phyloP scores from a whole-genome alignment of 2,329 filamentous ascomycete genomes.

The Chaetomium strumarium region DNA sequence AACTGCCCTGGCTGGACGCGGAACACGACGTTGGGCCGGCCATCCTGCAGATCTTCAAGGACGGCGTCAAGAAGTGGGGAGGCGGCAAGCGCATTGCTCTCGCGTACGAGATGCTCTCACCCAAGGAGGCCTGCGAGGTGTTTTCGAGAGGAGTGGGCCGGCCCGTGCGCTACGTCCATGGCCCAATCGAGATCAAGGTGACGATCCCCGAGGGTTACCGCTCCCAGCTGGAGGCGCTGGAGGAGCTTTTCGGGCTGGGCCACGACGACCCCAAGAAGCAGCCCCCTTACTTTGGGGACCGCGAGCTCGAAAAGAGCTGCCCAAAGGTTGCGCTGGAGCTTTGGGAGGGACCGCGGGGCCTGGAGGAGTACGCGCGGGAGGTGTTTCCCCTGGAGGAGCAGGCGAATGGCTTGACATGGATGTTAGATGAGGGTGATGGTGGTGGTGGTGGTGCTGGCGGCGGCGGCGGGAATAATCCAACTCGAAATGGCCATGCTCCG shows the following conservation, averaged over 20 bases:
- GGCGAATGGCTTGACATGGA: slow-evolving; percentile 91
- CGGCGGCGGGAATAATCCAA: slow-evolving; percentile 26
- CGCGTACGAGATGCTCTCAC: slow-evolving; percentile 84
- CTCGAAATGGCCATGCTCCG: slow-evolving; percentile 9
- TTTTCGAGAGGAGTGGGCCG: slow-evolving; percentile 75
- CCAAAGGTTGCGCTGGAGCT: slow-evolving; percentile 71
- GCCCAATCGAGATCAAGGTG: slow-evolving; percentile 77
- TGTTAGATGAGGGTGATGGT: slow-evolving; percentile 54
- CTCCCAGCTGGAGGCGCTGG: slow-evolving; percentile 71
- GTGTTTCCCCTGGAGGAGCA: slow-evolving; percentile 93
- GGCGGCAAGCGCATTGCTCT: slow-evolving; percentile 66
- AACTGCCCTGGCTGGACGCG: slow-evolving; percentile 90
- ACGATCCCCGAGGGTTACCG: slow-evolving; percentile 83
- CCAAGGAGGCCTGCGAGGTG: slow-evolving; percentile 70
- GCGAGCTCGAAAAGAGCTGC: slow-evolving; percentile 54
- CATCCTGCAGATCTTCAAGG: slow-evolving; percentile 90
- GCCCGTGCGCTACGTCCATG: slow-evolving; percentile 70
- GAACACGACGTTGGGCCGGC: slow-evolving; percentile 94
- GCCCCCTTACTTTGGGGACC: slow-evolving; percentile 58
- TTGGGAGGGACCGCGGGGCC: slow-evolving; percentile 84
- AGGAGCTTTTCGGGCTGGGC: slow-evolving; percentile 50
- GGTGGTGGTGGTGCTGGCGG: slow-evolving; percentile 28
- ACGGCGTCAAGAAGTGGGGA: slow-evolving; percentile 83
- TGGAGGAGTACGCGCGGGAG: slow-evolving; percentile 92
- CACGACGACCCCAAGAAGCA: slow-evolving; percentile 50